A percentile compares a stretch with the other conserved stretches of the same genome.
These are phyloP conservation scores for Golubevia pallescens DNA, from an alignment of 1,284 basidiomycete species.

Conservation along the genomic window DNA sequence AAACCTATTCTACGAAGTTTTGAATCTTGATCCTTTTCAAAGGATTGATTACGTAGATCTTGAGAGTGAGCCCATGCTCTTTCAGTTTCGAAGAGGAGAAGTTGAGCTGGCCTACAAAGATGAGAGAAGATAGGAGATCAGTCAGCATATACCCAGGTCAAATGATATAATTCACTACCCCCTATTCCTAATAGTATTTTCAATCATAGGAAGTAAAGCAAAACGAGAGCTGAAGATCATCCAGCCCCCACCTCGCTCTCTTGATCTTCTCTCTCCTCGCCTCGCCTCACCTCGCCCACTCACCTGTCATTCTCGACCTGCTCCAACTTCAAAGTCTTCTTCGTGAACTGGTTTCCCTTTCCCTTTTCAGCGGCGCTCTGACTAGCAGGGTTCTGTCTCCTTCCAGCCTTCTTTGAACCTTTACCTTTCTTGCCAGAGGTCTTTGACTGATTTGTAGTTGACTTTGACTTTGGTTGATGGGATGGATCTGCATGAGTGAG, in stretches of 20 bases:
- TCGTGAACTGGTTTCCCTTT: conserved; percentile 47
- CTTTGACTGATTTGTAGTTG: conserved; percentile 14
- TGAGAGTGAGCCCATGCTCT: conserved; percentile 58
- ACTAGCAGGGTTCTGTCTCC: conserved; percentile 31
- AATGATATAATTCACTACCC: too few species aligned
- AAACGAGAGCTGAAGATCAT: too few species aligned
- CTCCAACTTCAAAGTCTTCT: conserved; percentile 34
- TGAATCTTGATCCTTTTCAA: conserved; percentile 28
- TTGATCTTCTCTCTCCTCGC: too few species aligned
- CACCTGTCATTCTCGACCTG: conserved; percentile 34
- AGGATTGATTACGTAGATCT: conserved; percentile 39
- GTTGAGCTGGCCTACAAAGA: conserved; percentile 24
- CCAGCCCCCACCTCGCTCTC: too few species aligned
- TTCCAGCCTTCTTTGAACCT: conserved; percentile 12
- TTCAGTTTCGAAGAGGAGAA: conserved; percentile 60
- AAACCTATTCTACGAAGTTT: conserved; percentile 39
- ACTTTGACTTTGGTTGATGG: conserved; percentile 18
- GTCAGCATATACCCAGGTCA: too few species aligned
- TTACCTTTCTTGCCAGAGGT: conserved; percentile 18
- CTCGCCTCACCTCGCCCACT: too few species aligned
- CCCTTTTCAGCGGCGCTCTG: conserved; percentile 49
- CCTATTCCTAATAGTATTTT: too few species aligned
- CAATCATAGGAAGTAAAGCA: too few species aligned
- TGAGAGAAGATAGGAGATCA: conserved; percentile 1
- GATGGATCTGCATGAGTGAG: conserved; percentile 46